phyloP scores from a whole-genome alignment of 805 yeast species.

The Diddensiella santjacobensis region DNA sequence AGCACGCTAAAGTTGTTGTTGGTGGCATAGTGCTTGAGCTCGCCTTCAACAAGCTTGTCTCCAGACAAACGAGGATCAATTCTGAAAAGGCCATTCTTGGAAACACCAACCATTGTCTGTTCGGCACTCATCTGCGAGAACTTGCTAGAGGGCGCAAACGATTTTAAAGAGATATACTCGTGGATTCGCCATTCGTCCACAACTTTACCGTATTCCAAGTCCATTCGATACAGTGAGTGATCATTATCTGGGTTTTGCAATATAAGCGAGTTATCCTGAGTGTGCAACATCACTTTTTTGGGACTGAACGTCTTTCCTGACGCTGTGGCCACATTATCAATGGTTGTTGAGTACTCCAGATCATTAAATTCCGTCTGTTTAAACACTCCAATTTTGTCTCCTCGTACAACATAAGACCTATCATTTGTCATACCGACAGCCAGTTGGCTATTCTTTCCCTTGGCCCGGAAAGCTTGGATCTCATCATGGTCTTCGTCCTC shows the following conservation, averaged over 20 bases:
- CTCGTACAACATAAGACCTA: conserved; percentile 76
- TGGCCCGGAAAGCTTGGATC: conserved; percentile 25
- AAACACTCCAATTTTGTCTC: conserved; percentile 76
- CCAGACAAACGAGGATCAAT: conserved; percentile 73
- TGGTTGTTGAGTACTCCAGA: conserved; percentile 63
- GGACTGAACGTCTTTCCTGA: conserved; percentile 54
- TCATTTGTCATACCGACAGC: conserved; percentile 68
- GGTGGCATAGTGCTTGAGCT: conserved; percentile 52
- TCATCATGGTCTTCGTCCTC: conserved; percentile 29
- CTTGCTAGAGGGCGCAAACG: conserved; percentile 68
- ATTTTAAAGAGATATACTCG: conserved; percentile 45
- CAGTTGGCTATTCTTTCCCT: conserved; percentile 56
- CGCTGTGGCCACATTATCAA: conserved; percentile 52
- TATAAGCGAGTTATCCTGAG: conserved; percentile 65
- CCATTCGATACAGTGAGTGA: conserved; percentile 63
- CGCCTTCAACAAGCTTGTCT: conserved; percentile 55
- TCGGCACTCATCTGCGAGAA: conserved; percentile 72
- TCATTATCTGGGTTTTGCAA: conserved; percentile 50
- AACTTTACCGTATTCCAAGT: conserved; percentile 70
- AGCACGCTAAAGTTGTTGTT: conserved; percentile 52
- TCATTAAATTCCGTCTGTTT: conserved; percentile 49
- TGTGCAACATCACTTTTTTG: conserved; percentile 67
- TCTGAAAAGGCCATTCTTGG: conserved; percentile 61
- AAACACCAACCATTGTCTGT: conserved; percentile 67
- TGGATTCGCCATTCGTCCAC: conserved; percentile 80